phyloP scores from a whole-genome alignment of 2,329 filamentous ascomycete species.

The Didymosphaeria variabile region DNA sequence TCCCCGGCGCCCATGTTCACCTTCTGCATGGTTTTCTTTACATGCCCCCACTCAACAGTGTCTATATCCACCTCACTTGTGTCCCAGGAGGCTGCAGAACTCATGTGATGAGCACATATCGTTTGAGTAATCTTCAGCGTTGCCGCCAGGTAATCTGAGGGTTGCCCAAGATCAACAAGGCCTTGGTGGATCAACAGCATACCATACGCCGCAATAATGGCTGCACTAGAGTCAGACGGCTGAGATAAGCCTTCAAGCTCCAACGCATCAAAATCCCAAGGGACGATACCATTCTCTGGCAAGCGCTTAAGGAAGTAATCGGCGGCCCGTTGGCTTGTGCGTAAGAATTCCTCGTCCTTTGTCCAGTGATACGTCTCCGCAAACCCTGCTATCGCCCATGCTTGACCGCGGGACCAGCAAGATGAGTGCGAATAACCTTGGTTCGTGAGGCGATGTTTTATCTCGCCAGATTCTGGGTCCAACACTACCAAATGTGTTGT shows the following conservation, averaged over 20 bases:
- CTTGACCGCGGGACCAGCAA: slow-evolving; percentile 55
- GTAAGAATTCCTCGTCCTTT: slow-evolving; percentile 45
- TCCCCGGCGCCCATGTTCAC: slow-evolving; percentile 44
- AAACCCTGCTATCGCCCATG: slow-evolving; percentile 56
- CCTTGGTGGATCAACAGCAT: slow-evolving; percentile 52
- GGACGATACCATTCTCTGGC: slow-evolving; percentile 46
- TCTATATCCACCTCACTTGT: neutral
- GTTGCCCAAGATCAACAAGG: neutral
- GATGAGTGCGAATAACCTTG: slow-evolving; percentile 52
- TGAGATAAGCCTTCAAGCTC: slow-evolving; percentile 38
- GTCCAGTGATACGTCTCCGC: slow-evolving; percentile 53
- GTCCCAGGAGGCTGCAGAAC: neutral
- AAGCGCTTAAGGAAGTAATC: slow-evolving; percentile 55
- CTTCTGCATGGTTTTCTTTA: neutral
- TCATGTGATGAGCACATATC: slow-evolving; percentile 9
- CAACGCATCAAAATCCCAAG: slow-evolving; percentile 57
- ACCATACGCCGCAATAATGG: slow-evolving; percentile 50
- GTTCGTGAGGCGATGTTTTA: slow-evolving; percentile 52
- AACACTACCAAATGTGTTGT: slow-evolving; percentile 15
- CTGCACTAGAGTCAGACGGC: slow-evolving; percentile 53
- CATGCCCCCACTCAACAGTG: slow-evolving; percentile 10
- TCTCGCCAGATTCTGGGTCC: slow-evolving; percentile 9
- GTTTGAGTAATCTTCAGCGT: slow-evolving; percentile 12
- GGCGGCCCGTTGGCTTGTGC: slow-evolving; percentile 38
- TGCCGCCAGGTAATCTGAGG: slow-evolving; percentile 4